A percentile compares a stretch with the other conserved stretches of the same genome.
phyloP scores from a whole-genome alignment of 805 yeast species.

The Candida namnaoensis region DNA sequence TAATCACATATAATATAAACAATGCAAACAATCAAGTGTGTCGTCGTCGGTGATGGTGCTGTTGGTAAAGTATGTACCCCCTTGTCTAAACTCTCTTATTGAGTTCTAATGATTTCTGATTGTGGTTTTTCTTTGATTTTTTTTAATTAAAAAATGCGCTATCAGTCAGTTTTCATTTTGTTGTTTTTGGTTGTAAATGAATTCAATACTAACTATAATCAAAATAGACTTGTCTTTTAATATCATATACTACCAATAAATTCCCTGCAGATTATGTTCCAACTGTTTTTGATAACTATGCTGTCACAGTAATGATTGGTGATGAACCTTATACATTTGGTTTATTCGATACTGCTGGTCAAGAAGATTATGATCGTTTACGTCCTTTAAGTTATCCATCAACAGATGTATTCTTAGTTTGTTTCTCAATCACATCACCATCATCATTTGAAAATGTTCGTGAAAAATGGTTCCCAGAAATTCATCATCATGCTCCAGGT shows the following conservation, averaged over 20 bases:
- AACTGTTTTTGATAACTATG: slow-evolving; percentile 94
- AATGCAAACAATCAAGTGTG: slow-evolving; percentile 73
- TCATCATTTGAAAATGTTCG: slow-evolving; percentile 95
- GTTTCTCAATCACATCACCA: slow-evolving; percentile 95
- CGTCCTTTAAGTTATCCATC: slow-evolving; percentile 96
- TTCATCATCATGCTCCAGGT: slow-evolving; percentile 97
- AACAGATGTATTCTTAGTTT: slow-evolving; percentile 92
- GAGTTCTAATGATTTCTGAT: too few species aligned
- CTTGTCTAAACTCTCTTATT: background rate
- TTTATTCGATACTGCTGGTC: slow-evolving; percentile 98
- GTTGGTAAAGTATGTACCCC: slow-evolving; percentile 65
- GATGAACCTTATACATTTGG: slow-evolving; percentile 97
- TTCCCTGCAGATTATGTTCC: slow-evolving; percentile 98
- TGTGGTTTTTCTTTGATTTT: too few species aligned
- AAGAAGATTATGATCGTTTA: slow-evolving; percentile 96
- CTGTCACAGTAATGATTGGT: slow-evolving; percentile 92
- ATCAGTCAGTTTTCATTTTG: background rate
- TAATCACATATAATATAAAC: slow-evolving; percentile 1
- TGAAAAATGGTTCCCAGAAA: slow-evolving; percentile 99
- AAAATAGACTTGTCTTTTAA: slow-evolving; percentile 71
- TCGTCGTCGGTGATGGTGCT: slow-evolving; percentile 99
- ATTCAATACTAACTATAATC: too few species aligned
- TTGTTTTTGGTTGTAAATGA: too few species aligned
- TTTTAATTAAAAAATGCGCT: background rate
- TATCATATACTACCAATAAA: slow-evolving; percentile 93